Conservation (phyloP, 805 yeast genomes). For the Candida sakaeoensis region DNA sequence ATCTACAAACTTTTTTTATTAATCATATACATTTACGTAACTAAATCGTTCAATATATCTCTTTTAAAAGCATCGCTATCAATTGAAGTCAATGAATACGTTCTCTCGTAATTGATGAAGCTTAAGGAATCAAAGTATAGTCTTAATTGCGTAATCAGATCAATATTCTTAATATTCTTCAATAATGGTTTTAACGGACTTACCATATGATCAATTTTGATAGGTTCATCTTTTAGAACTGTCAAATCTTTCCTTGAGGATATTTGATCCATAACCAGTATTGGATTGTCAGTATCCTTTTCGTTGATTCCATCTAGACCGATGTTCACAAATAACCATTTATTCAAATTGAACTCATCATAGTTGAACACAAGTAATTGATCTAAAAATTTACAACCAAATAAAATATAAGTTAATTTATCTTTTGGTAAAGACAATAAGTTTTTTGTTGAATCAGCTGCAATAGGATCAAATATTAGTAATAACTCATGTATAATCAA, state of each 20-base stretch:
- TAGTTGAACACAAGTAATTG: constrained; percentile 59
- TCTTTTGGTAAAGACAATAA: constrained; percentile 26
- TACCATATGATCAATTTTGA: constrained; percentile 33
- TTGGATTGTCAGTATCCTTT: constrained; percentile 10
- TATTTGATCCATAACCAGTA: constrained; percentile 45
- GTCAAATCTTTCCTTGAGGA: constrained; percentile 29
- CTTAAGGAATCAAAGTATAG: constrained; percentile 66
- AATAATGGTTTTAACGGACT: constrained; percentile 43
- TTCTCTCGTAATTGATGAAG: constrained; percentile 60
- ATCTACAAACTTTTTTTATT: not conserved
- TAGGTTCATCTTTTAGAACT: constrained; percentile 31
- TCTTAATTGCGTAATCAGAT: constrained; percentile 45
- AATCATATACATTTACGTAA: not conserved
- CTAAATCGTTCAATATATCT: constrained; percentile 54
- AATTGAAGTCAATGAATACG: constrained; percentile 45
- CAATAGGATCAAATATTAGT: constrained; percentile 40
- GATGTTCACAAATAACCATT: constrained; percentile 84
- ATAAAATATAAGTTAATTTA: constrained; percentile 43
- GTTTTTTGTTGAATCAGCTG: constrained; percentile 22
- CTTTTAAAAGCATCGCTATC: constrained; percentile 42
- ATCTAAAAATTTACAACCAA: constrained; percentile 77
- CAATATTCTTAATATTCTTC: constrained; percentile 36
- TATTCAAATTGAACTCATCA: constrained; percentile 74
- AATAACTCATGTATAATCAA: constrained; percentile 60
- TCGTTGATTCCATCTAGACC: constrained; percentile 55